Conservation (phyloP, 176 grass and related monocot genomes). For the Oryza meridionalis region DNA sequence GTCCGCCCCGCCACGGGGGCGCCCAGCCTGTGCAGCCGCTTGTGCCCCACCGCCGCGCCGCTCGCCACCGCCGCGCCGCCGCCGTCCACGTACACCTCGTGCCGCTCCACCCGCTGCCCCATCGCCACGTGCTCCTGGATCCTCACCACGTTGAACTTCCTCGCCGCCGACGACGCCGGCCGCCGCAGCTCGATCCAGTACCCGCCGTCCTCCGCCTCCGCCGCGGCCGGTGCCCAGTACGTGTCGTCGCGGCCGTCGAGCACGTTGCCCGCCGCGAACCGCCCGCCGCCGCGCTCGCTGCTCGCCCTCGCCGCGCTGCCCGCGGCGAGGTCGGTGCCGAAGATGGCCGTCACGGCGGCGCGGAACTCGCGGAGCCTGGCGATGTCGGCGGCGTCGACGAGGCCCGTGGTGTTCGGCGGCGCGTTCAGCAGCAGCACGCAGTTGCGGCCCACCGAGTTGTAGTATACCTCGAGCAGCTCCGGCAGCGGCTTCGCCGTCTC, state of each 20-base stretch:
- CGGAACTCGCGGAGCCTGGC: slow-evolving; percentile 69
- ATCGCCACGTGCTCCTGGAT: slow-evolving; percentile 77
- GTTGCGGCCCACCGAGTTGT: slow-evolving; percentile 89
- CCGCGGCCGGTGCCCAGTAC: slow-evolving; percentile 66
- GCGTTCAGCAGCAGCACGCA: slow-evolving; percentile 96
- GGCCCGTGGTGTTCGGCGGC: slow-evolving; percentile 78
- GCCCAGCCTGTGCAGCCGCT: slow-evolving; percentile 82
- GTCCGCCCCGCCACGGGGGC: slow-evolving; percentile 37
- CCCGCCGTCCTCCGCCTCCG: slow-evolving; percentile 35
- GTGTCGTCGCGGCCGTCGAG: slow-evolving; percentile 70
- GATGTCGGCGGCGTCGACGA: slow-evolving; percentile 65
- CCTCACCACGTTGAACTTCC: slow-evolving; percentile 77
- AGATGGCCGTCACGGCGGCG: slow-evolving; percentile 58
- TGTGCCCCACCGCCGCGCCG: slow-evolving; percentile 85
- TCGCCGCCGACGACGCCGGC: not conserved
- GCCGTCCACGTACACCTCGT: slow-evolving; percentile 68
- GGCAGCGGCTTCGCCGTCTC: slow-evolving; percentile 81
- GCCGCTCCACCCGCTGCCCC: slow-evolving; percentile 77
- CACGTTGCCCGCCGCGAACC: slow-evolving; percentile 60
- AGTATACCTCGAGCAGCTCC: slow-evolving; percentile 80
- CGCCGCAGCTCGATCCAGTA: slow-evolving; percentile 81
- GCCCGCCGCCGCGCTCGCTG: slow-evolving; percentile 63
- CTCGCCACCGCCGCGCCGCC: slow-evolving; percentile 40
- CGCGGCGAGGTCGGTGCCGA: slow-evolving; percentile 62
- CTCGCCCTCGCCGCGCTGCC: slow-evolving; percentile 61